A percentile compares a stretch with the other conserved stretches of the same genome.
Evolutionary conservation across 2,329 filamentous ascomycete species (phyloP).

Genomic region (Fusarium redolens): DNA sequence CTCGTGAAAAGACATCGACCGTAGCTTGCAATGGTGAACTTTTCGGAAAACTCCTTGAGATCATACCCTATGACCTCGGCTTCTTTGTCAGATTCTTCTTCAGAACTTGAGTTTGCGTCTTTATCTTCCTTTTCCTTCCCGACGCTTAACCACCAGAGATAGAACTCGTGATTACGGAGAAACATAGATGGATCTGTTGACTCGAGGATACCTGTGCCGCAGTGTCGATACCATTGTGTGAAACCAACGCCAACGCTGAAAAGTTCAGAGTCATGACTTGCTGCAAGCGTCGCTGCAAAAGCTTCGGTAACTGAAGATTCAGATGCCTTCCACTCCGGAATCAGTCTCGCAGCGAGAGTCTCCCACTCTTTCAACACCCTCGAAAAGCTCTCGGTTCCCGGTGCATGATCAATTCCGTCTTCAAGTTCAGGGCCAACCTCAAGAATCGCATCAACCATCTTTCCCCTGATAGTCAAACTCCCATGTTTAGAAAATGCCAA

Average conservation of each 20-base stretch:
- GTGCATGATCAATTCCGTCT: neutral
- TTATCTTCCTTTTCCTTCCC: fast-evolving
- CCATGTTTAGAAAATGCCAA: neutral
- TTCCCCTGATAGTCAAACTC: neutral
- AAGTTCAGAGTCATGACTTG: fast-evolving
- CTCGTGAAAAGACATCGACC: slow-evolving; percentile 11
- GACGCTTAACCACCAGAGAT: slow-evolving; percentile 4
- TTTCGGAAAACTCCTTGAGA: neutral
- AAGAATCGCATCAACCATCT: neutral
- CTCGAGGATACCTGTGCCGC: slow-evolving; percentile 1
- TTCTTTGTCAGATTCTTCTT: neutral
- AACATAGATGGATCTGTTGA: neutral
- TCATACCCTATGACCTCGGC: neutral
- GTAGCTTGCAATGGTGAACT: neutral
- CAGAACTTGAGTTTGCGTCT: fast-evolving
- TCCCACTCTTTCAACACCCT: slow-evolving; percentile 10
- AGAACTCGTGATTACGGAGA: slow-evolving; percentile 16
- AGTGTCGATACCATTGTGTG: slow-evolving; percentile 22
- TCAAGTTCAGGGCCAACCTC: neutral
- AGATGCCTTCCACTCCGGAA: neutral
- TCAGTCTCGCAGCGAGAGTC: neutral
- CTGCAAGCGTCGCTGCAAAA: neutral
- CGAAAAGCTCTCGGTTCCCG: neutral
- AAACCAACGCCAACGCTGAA: neutral
- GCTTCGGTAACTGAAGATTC: neutral